These are phyloP conservation scores for Synchytrium microbalum DNA, from an alignment of 371 early-diverging fungal genomes.

Conservation along the genomic window DNA sequence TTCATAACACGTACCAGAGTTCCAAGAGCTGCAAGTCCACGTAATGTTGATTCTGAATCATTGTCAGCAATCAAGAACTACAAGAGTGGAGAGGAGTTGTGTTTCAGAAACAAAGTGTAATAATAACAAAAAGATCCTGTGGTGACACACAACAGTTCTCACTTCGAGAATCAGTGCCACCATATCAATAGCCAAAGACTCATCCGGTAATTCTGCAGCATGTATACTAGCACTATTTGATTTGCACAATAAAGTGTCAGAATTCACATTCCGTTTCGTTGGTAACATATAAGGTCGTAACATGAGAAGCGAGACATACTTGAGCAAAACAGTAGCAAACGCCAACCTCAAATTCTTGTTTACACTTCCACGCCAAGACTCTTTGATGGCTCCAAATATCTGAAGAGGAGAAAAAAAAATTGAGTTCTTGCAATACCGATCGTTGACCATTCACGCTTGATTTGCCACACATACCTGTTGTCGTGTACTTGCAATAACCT, in stretches of 20 bases:
- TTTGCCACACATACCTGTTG: slow-evolving; percentile 10
- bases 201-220: slow-evolving; percentile 23
- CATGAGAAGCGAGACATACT: slow-evolving; percentile 17
- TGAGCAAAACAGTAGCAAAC: slow-evolving; percentile 32
- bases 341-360: slow-evolving; percentile 38
- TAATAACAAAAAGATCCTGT: not conserved
- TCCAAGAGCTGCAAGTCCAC: slow-evolving; percentile 48
- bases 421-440: too few species aligned
- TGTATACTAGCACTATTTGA: not conserved
- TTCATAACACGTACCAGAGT: slow-evolving; percentile 31
- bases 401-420: not conserved
- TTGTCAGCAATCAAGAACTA: slow-evolving; percentile 28
- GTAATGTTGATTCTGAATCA: slow-evolving; percentile 50
- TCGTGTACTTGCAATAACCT: slow-evolving; percentile 31
- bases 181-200: slow-evolving; percentile 39
- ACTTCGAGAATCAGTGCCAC: slow-evolving; percentile 37
- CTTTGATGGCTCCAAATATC: not conserved
- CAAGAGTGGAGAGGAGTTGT: not conserved
- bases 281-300: not conserved
- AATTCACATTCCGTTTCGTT: not conserved
- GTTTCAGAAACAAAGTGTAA: not conserved
- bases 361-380: slow-evolving; percentile 5
- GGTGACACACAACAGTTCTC: too few species aligned
- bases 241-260: not conserved
- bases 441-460: too few species aligned